Evolutionary conservation across 495 filamentous ascomycete species (phyloP).

Genomic region (Aeminium ludgeri): DNA sequence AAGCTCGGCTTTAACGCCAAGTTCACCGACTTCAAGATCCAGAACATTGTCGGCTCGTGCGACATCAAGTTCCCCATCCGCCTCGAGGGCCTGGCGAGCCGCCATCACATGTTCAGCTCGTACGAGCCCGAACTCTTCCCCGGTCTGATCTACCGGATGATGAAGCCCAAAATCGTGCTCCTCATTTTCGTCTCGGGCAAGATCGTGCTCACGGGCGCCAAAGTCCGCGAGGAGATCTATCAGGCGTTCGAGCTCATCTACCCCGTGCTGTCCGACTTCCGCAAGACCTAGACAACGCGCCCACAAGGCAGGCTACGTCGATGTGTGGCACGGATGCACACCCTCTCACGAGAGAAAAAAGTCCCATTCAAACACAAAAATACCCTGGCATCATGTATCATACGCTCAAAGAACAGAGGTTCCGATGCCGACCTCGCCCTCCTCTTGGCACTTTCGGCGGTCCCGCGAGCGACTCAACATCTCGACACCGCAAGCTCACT

Average conservation of each 20-base stretch:
- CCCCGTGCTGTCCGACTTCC: conserved; percentile 63
- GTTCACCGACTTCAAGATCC: conserved; percentile 99
- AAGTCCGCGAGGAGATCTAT: conserved; percentile 97
- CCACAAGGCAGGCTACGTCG: no score
- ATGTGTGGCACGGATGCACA: no score
- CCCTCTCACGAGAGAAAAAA: no score
- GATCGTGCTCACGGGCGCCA: conserved; percentile 94
- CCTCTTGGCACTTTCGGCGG: no score
- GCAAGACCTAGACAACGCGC: conserved; percentile 26
- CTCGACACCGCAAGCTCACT: no score
- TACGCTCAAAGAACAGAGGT: no score
- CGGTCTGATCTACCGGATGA: conserved; percentile 99
- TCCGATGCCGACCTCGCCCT: no score
- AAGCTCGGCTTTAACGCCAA: conserved; percentile 99
- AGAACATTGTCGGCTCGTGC: conserved; percentile 97
- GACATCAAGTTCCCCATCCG: conserved; percentile 99
- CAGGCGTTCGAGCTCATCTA: conserved; percentile 98
- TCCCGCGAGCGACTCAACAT: no score
- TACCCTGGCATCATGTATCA: no score
- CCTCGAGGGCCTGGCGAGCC: conserved; percentile 81
- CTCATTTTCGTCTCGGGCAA: conserved; percentile 98
- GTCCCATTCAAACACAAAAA: no score
- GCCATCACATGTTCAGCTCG: conserved; percentile 98
- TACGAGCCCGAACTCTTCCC: conserved; percentile 99
- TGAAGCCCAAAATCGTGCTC: conserved; percentile 98